Evolutionary conservation across 2,329 filamentous ascomycete genomes (phyloP), one percentile per base, ranked within the genome.

Genomic region (Annulohypoxylon truncatum): DNA sequence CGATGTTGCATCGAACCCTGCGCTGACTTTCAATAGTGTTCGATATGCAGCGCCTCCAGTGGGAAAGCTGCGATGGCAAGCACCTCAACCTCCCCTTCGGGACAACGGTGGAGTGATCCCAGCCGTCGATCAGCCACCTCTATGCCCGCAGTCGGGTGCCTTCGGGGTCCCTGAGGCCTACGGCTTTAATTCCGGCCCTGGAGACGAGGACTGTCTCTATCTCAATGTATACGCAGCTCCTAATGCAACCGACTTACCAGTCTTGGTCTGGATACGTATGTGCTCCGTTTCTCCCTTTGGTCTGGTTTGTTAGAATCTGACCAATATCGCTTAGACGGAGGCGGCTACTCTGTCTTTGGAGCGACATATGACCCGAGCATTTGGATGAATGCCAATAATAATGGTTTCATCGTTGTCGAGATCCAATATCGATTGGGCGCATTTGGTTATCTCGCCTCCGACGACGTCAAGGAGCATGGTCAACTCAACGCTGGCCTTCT

Each of bases 371-470:
- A 77, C 76, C 26, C 66, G 58, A 40, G 81, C 77, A 29, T 74
- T 76, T 71, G 83, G 78, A 82, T 86, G 50, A 81, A 82, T 38
- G 79, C 79, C 66, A 75, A 75, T 38, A 74, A 78, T n/a, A 81
- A 84, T 61, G 76, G 74, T 2, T 86, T 86, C 57, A 73, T 86
- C 38, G 78, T 74, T 12, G 82, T 86, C 18, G 73, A 79, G 2
- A 83, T 86, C 38, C 82, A 86, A 65, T 86, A 86, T 67, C 74
- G 84, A 13, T 79, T 83, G 72, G 63, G 75, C 55, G 54, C 64
- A 48, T 55, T 79, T 78, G 9, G 84, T 80, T 42, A 78, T 80
- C 18, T 82, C 75, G 85, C 88, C 63, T 73, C 73, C 4, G 56
- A 64, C 3, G 72, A 75, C 8, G 61, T 75, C 29, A 69, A 73